Base-by-base conservation (phyloP, 1,284 basidiomycete species). In the Rhodotorula sp. region DNA sequence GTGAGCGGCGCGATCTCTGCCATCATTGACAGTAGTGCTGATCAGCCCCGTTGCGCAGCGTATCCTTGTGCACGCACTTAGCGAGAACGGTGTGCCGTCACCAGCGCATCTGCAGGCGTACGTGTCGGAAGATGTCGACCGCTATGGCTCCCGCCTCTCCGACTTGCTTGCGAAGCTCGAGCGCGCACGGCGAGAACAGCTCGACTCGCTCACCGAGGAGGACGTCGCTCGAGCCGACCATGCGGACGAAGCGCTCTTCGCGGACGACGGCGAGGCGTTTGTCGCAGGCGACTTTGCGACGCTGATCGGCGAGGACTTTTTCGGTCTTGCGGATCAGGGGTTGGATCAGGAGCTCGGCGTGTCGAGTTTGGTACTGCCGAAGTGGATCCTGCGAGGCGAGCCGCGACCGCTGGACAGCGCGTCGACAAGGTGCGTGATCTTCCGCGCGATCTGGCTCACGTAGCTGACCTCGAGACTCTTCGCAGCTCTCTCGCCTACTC, bases 261-360 rank as follows among this genome's bases (percentile, higher is more conserved):
- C 89, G 51, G 88, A 89, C 61, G 88, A 92, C 71, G 88, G 88
- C 22, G 87, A 83, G 64, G 89, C 77, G 86, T 86, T 77, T 83
- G 88, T 77, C 65, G 89, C 88, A 76, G 93, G 94, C 64, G 88
- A 90, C 73, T 94, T 94, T 79, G 89, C 92, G 0, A 90, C 92
- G 64, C 85, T 88, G 30, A 85, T 95, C 24, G 94, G 93, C 48
- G 94, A 96, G 76, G 94, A 98, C 80, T 96, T 94, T 81, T 86
- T 98, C 46, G 94, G 94, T 26, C 84, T 97, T 40, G 86, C 87
- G 64, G 92, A 91, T 78, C 82, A 94, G 53, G 94, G 94, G 28
- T 91, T 98, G 66, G 92, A 93, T 60, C 85, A 86, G 55, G 94
- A 97, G 79, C 84, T 54, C 6, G 22, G 91, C 64, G 91, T 92